phyloP scores from a whole-genome alignment of 257 asterid species.

The Gentiana dahurica region DNA sequence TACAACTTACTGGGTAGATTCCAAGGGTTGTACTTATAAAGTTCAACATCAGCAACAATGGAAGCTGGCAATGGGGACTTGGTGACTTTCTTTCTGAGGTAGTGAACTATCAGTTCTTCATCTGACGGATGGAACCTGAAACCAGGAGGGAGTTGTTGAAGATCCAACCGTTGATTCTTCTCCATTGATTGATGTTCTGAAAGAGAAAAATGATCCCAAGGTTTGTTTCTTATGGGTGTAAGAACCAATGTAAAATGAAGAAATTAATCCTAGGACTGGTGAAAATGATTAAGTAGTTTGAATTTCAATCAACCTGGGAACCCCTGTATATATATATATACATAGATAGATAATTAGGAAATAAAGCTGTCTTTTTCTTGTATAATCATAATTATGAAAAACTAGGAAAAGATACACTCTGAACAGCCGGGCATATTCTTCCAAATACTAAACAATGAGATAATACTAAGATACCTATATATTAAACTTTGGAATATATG shows the following conservation, averaged over 20 bases:
- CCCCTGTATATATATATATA: too few species aligned
- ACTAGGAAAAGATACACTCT: too few species aligned
- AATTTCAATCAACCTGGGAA: too few species aligned
- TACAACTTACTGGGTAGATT: slow-evolving; percentile 15
- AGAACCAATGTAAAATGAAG: background rate
- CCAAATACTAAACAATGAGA: too few species aligned
- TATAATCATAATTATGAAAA: too few species aligned
- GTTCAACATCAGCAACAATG: slow-evolving; percentile 14
- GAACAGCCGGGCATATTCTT: too few species aligned
- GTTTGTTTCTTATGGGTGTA: slow-evolving; percentile 5
- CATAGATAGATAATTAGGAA: too few species aligned
- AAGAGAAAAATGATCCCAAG: too few species aligned
- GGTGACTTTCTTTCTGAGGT: slow-evolving; percentile 5
- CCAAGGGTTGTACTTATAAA: slow-evolving; percentile 17
- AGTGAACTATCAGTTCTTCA: slow-evolving; percentile 19
- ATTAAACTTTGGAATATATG: background rate
- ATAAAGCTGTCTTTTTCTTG: too few species aligned
- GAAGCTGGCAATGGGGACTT: slow-evolving; percentile 7
- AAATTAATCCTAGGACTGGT: too few species aligned
- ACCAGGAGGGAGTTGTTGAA: slow-evolving; percentile 19
- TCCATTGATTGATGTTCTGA: slow-evolving; percentile 3
- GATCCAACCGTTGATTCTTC: background rate
- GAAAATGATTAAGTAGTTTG: too few species aligned
- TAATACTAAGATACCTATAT: too few species aligned
- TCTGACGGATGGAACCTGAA: slow-evolving; percentile 18